A percentile compares a stretch with the other conserved stretches of the same genome.
These are phyloP conservation scores for Trichoderma sp. DNA, from an alignment of 2,329 filamentous ascomycete species.

Conservation along the genomic window DNA sequence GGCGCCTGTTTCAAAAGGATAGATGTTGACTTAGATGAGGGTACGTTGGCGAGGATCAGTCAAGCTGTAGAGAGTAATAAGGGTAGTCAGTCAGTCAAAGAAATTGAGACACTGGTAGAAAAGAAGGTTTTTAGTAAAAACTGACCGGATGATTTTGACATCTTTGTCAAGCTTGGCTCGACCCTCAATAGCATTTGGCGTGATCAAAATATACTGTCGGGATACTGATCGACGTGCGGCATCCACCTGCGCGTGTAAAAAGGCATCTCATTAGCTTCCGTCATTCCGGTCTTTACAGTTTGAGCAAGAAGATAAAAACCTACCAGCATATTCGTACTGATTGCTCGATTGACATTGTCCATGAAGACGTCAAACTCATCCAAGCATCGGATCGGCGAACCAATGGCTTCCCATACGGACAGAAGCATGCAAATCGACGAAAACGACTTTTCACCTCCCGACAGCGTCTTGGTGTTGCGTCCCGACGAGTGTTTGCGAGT, in stretches of 20 bases:
- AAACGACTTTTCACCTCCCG: slow-evolving; percentile 96
- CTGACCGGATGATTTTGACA: slow-evolving; percentile 75
- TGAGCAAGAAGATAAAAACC: slow-evolving; percentile 43
- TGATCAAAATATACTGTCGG: slow-evolving; percentile 94
- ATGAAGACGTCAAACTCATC: slow-evolving; percentile 99
- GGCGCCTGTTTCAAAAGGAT: not conserved
- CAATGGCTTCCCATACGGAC: slow-evolving; percentile 97
- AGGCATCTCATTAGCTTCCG: slow-evolving; percentile 17
- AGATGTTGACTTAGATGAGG: slow-evolving; percentile 38
- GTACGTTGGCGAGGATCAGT: slow-evolving; percentile 63
- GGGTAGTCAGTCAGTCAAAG: slow-evolving; percentile 34
- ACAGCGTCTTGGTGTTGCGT: slow-evolving; percentile 87
- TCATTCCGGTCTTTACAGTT: no score
- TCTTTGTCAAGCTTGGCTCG: slow-evolving; percentile 64
- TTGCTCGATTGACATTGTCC: slow-evolving; percentile 93
- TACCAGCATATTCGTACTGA: slow-evolving; percentile 92
- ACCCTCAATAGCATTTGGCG: slow-evolving; percentile 79
- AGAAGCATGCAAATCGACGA: slow-evolving; percentile 93
- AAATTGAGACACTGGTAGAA: not conserved
- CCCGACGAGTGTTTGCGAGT: slow-evolving; percentile 71
- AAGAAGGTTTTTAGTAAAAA: not conserved
- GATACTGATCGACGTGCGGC: slow-evolving; percentile 86
- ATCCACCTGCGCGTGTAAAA: slow-evolving; percentile 61
- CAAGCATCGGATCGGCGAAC: slow-evolving; percentile 88
- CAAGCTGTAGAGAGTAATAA: slow-evolving; percentile 46